These are phyloP conservation scores for Beta corolliflora DNA, from an alignment of 179 eudicot species.

Conservation along the genomic window DNA sequence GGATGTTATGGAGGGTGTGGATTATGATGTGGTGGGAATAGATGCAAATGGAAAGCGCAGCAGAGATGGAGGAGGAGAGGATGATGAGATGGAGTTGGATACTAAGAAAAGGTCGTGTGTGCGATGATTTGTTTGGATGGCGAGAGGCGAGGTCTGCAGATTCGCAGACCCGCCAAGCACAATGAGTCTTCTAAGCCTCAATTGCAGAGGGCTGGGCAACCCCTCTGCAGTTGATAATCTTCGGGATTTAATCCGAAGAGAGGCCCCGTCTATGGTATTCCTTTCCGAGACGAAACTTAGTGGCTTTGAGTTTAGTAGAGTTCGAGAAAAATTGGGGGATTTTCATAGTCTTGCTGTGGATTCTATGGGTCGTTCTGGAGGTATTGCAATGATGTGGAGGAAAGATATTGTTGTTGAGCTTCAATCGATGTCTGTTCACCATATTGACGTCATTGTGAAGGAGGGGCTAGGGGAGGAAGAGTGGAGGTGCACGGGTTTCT, in stretches of 20 bases:
- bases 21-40: too few relatives aligned
- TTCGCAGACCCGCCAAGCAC: neutral
- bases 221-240: neutral
- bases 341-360: too few relatives aligned
- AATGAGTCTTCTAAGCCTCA: neutral
- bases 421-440: neutral
- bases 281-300: neutral
- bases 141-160: neutral
- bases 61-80: too few relatives aligned
- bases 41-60: too few relatives aligned
- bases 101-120: too few relatives aligned
- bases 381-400: neutral
- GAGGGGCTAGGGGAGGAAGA: too few relatives aligned
- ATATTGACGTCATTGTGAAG: neutral
- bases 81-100: too few relatives aligned
- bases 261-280: neutral
- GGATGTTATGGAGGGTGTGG: too few relatives aligned
- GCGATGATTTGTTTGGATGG: too few relatives aligned
- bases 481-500: too few relatives aligned
- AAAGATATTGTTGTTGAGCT: neutral
- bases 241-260: neutral
- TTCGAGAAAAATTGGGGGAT: neutral
- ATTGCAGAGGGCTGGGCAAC: neutral
- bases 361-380: neutral
- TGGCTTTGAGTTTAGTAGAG: neutral